These are phyloP conservation scores for Orbilia blumenaviensis DNA, from an alignment of 2,329 filamentous ascomycete species.

Conservation along the genomic window DNA sequence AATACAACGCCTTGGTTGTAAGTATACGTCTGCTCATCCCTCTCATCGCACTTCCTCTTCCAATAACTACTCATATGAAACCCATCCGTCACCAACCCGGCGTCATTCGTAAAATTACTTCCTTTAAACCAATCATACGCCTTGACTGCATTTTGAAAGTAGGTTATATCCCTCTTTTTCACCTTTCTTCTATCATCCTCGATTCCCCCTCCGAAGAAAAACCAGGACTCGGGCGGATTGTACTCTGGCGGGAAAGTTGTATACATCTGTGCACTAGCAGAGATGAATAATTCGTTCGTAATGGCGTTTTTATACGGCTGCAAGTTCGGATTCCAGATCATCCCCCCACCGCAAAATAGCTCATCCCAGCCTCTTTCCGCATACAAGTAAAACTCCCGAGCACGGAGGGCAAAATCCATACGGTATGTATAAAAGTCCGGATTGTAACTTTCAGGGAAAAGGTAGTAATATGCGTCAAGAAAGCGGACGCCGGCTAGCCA, in stretches of 20 bases:
- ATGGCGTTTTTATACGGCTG: constrained; percentile 94
- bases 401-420: constrained; percentile 80
- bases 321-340: constrained; percentile 85
- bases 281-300: constrained; percentile 88
- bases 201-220: constrained; percentile 3
- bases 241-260: constrained; percentile 73
- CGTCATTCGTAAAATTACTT: constrained; percentile 80
- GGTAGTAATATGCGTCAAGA: constrained; percentile 61
- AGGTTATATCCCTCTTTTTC: constrained; percentile 67
- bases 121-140: constrained; percentile 81
- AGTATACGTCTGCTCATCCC: constrained; percentile 90
- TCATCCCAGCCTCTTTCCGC: constrained; percentile 83
- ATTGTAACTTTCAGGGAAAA: constrained; percentile 34
- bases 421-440: constrained; percentile 66
- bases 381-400: constrained; percentile 84
- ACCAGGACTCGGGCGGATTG: constrained; percentile 1
- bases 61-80: constrained; percentile 76
- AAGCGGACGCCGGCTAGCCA: constrained; percentile 88
- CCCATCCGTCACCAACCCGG: constrained; percentile 83
- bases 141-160: constrained; percentile 77
- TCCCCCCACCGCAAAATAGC: constrained; percentile 81
- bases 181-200: constrained; percentile 24
- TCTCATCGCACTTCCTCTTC: constrained; percentile 77
- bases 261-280: constrained; percentile 88
- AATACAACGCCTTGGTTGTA: constrained; percentile 95